Conservation (phyloP, 495 filamentous ascomycete species). For the Zalerion maritima region DNA sequence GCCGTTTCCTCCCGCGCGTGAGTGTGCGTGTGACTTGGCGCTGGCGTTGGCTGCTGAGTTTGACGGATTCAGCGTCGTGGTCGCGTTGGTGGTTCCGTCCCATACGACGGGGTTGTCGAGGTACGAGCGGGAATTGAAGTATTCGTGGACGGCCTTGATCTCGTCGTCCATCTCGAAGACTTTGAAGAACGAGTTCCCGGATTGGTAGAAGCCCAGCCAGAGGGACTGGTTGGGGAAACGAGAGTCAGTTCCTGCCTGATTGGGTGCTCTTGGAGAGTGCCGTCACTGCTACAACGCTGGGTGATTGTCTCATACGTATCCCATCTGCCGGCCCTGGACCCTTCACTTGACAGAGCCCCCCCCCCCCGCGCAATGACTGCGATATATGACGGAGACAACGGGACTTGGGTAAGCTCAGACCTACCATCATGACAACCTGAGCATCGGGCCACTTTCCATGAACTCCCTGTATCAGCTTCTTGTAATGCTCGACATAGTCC, state of each 20-base stretch:
- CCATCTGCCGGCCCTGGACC: too few species aligned
- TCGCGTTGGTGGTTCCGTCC: slow-evolving; percentile 28
- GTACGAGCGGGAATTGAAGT: slow-evolving; percentile 38
- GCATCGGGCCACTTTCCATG: slow-evolving; percentile 48
- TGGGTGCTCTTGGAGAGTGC: too few species aligned
- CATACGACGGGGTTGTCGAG: slow-evolving; percentile 26
- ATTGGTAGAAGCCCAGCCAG: slow-evolving; percentile 42
- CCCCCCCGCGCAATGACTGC: not conserved
- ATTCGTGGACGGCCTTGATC: slow-evolving; percentile 37
- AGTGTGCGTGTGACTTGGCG: too few species aligned
- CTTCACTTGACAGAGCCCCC: too few species aligned
- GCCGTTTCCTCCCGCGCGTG: too few species aligned
- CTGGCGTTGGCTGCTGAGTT: too few species aligned
- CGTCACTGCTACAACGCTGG: too few species aligned
- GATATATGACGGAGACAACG: not conserved
- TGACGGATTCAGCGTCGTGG: slow-evolving; percentile 16
- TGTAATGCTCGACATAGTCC: slow-evolving; percentile 41
- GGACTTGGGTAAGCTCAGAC: slow-evolving; percentile 2
- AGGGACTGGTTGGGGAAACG: slow-evolving; percentile 30
- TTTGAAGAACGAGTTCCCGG: slow-evolving; percentile 39
- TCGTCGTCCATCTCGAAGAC: slow-evolving; percentile 36
- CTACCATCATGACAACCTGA: slow-evolving; percentile 47
- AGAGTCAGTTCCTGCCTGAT: not conserved
- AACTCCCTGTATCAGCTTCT: slow-evolving; percentile 43
- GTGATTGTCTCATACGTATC: too few species aligned